Evolutionary conservation across 192 early-diverging fungal genomes (phyloP).

Genomic region (Entomortierella beljakovae): DNA sequence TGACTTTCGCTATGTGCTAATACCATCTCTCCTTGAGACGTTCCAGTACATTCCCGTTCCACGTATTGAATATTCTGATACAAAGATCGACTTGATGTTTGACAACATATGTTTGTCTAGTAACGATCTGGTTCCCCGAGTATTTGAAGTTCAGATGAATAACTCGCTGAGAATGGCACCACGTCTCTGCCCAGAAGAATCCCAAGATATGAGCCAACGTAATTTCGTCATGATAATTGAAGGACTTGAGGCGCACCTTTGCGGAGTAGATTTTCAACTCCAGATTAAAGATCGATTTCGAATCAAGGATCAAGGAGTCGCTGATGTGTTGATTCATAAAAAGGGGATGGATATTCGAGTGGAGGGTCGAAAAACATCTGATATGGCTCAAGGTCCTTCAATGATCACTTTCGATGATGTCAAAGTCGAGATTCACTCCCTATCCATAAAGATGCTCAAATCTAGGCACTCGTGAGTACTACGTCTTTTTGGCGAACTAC

Average conservation of each 20-base stretch:
- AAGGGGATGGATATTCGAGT: conserved; percentile 34
- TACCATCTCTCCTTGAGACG: conserved; percentile 56
- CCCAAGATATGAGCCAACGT: conserved; percentile 30
- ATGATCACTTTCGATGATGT: conserved; percentile 40
- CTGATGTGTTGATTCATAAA: conserved; percentile 41
- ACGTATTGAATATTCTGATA: conserved; percentile 59
- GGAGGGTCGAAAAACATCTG: conserved; percentile 21
- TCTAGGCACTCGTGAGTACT: conserved; percentile 27
- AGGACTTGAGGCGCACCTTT: conserved; percentile 51
- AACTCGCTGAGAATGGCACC: conserved; percentile 53
- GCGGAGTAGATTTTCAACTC: conserved; percentile 54
- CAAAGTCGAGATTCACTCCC: conserved; percentile 35
- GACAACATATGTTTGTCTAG: conserved; percentile 58
- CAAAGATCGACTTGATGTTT: conserved; percentile 54
- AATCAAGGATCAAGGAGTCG: conserved; percentile 52
- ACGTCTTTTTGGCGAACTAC: conserved; percentile 2
- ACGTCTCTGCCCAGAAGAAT: conserved; percentile 31
- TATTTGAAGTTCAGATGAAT: conserved; percentile 52
- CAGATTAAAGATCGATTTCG: conserved; percentile 57
- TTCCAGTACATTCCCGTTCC: conserved; percentile 59
- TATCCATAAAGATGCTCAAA: conserved; percentile 45
- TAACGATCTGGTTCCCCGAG: conserved; percentile 49
- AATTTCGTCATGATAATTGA: conserved; percentile 44
- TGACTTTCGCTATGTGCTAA: conserved; percentile 53
- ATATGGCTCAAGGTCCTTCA: conserved; percentile 22